Percentiles rank a stretch among this genome's conserved stretches.
These are phyloP conservation scores for Bimuria novae-zelandiae DNA, from an alignment of 2,329 filamentous ascomycete species.

Conservation along the genomic window DNA sequence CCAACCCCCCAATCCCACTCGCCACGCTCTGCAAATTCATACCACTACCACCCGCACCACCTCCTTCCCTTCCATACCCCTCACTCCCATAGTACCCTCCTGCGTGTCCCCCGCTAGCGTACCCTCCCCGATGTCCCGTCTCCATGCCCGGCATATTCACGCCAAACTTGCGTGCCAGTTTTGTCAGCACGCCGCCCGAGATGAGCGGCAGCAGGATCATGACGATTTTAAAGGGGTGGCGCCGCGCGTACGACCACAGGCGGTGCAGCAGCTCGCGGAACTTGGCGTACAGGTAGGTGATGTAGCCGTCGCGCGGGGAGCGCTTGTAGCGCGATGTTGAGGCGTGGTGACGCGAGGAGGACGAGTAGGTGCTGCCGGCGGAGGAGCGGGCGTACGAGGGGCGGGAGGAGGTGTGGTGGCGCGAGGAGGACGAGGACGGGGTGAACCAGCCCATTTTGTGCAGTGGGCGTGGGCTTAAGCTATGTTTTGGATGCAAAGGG, in stretches of 20 bases:
- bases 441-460: conserved; percentile 44
- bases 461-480: background rate
- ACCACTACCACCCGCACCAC: conserved; percentile 39
- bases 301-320: conserved; percentile 75
- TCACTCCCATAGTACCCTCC: conserved; percentile 53
- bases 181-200: conserved; percentile 79
- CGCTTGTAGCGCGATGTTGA: conserved; percentile 78
- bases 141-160: conserved; percentile 69
- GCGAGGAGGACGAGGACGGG: conserved; percentile 34
- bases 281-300: conserved; percentile 73
- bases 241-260: conserved; percentile 78
- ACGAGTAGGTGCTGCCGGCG: conserved; percentile 33
- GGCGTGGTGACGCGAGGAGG: conserved; percentile 47
- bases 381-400: conserved; percentile 37
- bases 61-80: conserved; percentile 47
- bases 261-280: conserved; percentile 80
- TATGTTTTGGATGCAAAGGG: background rate
- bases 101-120: conserved; percentile 25
- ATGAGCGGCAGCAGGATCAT: conserved; percentile 86
- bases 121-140: conserved; percentile 29
- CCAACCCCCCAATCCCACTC: conserved; percentile 52
- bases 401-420: conserved; percentile 33
- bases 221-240: conserved; percentile 86
- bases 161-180: conserved; percentile 78
- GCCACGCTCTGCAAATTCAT: conserved; percentile 39